Evolutionary conservation across 306 rosid species (phyloP).

Genomic region (Luffa acutangula): DNA sequence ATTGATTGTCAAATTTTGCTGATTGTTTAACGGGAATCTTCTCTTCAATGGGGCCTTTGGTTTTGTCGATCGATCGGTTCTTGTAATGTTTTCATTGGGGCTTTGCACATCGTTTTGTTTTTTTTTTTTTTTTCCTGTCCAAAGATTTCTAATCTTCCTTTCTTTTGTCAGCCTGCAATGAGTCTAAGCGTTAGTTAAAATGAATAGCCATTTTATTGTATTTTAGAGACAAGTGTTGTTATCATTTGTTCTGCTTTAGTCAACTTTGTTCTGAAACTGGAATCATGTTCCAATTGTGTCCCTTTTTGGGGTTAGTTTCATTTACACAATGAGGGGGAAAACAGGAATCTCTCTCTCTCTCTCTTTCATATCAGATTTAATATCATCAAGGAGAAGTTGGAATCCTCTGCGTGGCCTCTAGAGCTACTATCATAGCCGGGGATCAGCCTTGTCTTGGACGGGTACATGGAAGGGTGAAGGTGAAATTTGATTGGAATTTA

Average conservation of each 20-base stretch:
- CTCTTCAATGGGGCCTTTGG: not conserved
- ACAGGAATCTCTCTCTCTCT: not conserved
- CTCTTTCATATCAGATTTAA: not conserved
- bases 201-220: not conserved
- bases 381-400: not conserved
- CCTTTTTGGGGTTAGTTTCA: not conserved
- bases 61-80: not conserved
- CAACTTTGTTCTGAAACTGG: not conserved
- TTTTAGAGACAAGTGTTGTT: not conserved
- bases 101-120: not conserved
- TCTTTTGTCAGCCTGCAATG: not conserved
- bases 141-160: not conserved
- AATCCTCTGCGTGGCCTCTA: not conserved
- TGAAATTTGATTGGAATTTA: not conserved
- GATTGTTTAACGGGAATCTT: not conserved
- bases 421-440: not conserved
- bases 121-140: not conserved
- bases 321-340: not conserved
- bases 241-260: not conserved
- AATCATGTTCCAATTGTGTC: conserved; percentile 4
- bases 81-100: not conserved
- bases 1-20: not conserved
- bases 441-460: not conserved
- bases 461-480: not conserved
- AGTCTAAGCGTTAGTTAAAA: not conserved